Base-by-base conservation (phyloP, 1,284 basidiomycete species). In the Mixia osmundae region DNA sequence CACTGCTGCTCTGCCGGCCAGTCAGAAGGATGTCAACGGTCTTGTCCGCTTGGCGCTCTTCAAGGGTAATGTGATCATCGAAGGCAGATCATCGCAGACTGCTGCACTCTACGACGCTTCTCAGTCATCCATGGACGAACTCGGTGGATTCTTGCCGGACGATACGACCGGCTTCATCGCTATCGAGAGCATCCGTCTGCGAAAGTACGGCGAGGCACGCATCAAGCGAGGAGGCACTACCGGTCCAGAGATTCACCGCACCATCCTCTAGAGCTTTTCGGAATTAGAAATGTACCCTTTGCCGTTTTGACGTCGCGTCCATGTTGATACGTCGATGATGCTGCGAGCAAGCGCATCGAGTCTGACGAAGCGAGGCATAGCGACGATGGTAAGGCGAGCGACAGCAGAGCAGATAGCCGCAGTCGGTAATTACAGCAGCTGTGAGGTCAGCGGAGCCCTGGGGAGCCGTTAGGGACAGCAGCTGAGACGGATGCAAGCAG, bases 71-170 rank as follows among this genome's bases (percentile, higher is more conserved):
- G 79, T 89, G 33, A 66, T 89, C 47, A 67, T 97, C 43, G 80
- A 94, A 57, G 89, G 89, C 33, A 72, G 91, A 40, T 71, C 70
- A 52, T 89, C 83, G 44, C 67, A 79, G 19, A 39, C 46, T 18
- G 83, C 28, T 20, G 23, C 78, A 52, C 65, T 94, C 22, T 99
- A 99, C 58, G 89, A 97, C 54, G 85, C 82, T 54, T 76, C 76
- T 41, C 71, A 94, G 60, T 83, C 83, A n/a, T 91, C 83, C 41
- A 97, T 99, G 89, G 89, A 97, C 59, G 87, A 94, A 62, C 72
- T 94, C 42, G 87, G 87, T 47, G 89, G 89, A 31, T 95, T 95
- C 60, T 79, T 87, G 60, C 79, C 82, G 15, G 78, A 77, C 36
- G 76, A 87, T 54, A 79, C 82, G 36, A 69, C 74, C 38, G 83